Conservation (phyloP, 768 basidiomycete genomes). For the Coprinellus micaceus region DNA sequence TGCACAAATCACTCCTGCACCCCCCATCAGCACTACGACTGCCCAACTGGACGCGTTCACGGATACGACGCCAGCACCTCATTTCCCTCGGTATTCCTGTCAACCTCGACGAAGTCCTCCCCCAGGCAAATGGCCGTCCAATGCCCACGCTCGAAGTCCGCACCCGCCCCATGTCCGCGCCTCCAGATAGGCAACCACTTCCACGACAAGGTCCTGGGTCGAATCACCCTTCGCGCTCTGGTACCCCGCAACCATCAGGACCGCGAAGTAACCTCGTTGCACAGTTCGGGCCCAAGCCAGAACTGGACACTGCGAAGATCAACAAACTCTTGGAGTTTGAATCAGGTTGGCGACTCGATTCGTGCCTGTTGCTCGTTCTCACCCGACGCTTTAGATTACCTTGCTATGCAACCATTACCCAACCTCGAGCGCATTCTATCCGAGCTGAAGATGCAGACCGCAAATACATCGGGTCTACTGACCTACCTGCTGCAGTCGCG, state of each 20-base stretch:
- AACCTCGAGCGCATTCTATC: constrained; percentile 63
- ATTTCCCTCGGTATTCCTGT: constrained; percentile 92
- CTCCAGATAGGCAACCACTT: constrained; percentile 56
- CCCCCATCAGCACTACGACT: constrained; percentile 73
- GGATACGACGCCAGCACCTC: constrained; percentile 85
- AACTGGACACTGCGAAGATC: constrained; percentile 64
- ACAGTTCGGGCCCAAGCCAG: constrained; percentile 74
- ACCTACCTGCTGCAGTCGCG: constrained; percentile 80
- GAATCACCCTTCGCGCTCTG: constrained; percentile 50
- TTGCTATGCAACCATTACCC: constrained; percentile 67
- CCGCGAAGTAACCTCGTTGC: constrained; percentile 29
- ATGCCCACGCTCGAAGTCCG: constrained; percentile 81
- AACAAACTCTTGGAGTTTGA: constrained; percentile 62
- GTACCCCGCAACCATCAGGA: constrained; percentile 40
- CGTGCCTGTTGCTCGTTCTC: no score
- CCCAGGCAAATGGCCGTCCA: constrained; percentile 57
- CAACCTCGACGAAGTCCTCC: constrained; percentile 89
- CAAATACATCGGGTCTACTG: constrained; percentile 68
- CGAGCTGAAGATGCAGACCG: constrained; percentile 69
- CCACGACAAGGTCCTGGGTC: constrained; percentile 26
- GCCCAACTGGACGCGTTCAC: constrained; percentile 93
- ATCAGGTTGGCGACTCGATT: constrained; percentile 61
- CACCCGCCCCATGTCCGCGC: constrained; percentile 78
- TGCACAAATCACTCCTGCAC: constrained; percentile 70
- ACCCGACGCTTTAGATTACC: constrained; percentile 67